A percentile compares a stretch with the other conserved stretches of the same genome.
phyloP scores from a whole-genome alignment of 352 stramenopile species.

The Pythium scleroteichum region DNA sequence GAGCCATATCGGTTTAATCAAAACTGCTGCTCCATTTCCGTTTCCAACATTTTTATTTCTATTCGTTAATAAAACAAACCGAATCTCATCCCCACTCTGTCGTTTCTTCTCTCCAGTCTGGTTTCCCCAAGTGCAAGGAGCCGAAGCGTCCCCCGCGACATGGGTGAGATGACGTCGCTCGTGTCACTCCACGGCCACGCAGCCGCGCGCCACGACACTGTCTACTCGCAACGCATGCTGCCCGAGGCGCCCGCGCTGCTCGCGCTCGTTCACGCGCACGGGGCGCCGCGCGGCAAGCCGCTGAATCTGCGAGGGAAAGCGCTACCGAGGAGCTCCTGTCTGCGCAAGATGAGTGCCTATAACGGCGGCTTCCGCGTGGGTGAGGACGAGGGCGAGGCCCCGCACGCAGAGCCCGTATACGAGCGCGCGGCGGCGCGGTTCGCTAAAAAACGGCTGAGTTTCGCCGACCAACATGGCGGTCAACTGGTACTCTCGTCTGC shows the following conservation, averaged over 20 bases:
- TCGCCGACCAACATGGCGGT: conserved; percentile 56
- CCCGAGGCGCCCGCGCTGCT: conserved; percentile 17
- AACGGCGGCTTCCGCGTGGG: conserved; percentile 27
- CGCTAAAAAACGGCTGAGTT: conserved; percentile 60
- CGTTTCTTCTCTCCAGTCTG: conserved; percentile 2
- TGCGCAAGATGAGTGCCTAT: conserved; percentile 59
- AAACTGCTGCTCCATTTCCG: neutral
- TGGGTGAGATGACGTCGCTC: conserved; percentile 15
- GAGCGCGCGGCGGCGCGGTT: conserved; percentile 34
- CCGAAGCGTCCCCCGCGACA: neutral
- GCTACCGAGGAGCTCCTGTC: conserved; percentile 25
- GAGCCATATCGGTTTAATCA: conserved; percentile 15
- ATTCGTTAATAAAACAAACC: neutral
- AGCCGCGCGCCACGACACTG: neutral
- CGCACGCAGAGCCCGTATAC: conserved; percentile 4
- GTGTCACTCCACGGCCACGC: neutral
- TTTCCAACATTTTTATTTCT: conserved; percentile 14
- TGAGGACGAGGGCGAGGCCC: conserved; percentile 24
- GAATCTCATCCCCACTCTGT: neutral
- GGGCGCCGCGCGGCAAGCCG: neutral
- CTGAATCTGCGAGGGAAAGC: conserved; percentile 12
- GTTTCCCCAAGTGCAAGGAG: conserved; percentile 7
- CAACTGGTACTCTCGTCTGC: conserved; percentile 35
- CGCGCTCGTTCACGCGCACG: conserved; percentile 18
- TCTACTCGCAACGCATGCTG: conserved; percentile 24